Conservation (phyloP, 352 stramenopile genomes). For the Elongisporangium anandrum region DNA sequence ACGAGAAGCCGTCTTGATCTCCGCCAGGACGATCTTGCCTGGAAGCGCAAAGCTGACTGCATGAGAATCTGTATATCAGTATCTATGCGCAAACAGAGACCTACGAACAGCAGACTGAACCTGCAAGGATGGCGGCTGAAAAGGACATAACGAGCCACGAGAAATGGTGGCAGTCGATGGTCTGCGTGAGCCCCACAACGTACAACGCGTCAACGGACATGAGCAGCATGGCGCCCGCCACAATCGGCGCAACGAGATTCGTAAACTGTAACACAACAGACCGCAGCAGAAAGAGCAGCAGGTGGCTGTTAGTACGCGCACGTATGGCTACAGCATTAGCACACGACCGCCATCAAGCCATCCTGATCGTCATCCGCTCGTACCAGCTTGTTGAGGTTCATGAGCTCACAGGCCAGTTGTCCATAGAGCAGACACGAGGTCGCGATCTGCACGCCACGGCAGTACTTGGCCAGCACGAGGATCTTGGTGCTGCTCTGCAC, state of each 20-base stretch:
- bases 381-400: conserved; percentile 36
- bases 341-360: too few relatives aligned
- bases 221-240: conserved; percentile 40
- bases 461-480: conserved; percentile 70
- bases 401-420: conserved; percentile 58
- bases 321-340: not conserved
- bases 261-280: conserved; percentile 51
- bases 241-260: conserved; percentile 44
- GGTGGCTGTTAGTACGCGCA: not conserved
- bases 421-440: conserved; percentile 70
- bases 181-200: conserved; percentile 33
- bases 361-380: too few relatives aligned
- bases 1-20: conserved; percentile 46
- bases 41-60: conserved; percentile 60
- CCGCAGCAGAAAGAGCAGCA: not conserved
- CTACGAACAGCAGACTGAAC: conserved; percentile 14
- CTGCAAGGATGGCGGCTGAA: conserved; percentile 49
- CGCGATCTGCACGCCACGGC: conserved; percentile 57
- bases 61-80: not conserved
- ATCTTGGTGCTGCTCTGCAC: conserved; percentile 50
- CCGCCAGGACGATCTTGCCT: conserved; percentile 49
- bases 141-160: conserved; percentile 72
- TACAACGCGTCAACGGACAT: conserved; percentile 49
- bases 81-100: not conserved
- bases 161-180: conserved; percentile 66